Evolutionary conservation across 2,329 filamentous ascomycete species (phyloP).

Genomic region (Drechslerella coelobrocha): DNA sequence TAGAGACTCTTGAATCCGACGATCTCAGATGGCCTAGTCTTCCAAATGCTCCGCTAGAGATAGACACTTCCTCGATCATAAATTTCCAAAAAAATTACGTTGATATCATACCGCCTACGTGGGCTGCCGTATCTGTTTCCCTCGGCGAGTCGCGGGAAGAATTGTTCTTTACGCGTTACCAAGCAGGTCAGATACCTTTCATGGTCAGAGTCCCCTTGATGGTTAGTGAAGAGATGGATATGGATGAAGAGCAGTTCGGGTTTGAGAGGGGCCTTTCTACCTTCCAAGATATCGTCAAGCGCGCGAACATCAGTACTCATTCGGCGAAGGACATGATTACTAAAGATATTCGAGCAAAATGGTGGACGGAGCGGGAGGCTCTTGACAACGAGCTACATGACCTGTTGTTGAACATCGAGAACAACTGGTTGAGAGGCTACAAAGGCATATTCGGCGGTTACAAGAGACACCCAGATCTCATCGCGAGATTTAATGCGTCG

Average conservation of each 20-base stretch:
- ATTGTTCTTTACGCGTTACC: constrained; percentile 85
- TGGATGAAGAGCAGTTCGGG: constrained; percentile 79
- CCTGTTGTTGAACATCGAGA: constrained; percentile 83
- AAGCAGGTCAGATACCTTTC: constrained; percentile 77
- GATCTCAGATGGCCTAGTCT: constrained; percentile 57
- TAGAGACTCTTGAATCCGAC: constrained; percentile 58
- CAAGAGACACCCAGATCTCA: constrained; percentile 66
- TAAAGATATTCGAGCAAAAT: constrained; percentile 77
- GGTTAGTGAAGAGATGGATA: constrained; percentile 79
- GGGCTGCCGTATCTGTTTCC: constrained; percentile 85
- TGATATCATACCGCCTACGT: constrained; percentile 79
- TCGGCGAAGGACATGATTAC: constrained; percentile 72
- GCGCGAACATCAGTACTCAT: constrained; percentile 85
- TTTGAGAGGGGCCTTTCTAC: constrained; percentile 74
- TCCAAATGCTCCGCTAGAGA: constrained; percentile 20
- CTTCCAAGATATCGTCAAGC: constrained; percentile 72
- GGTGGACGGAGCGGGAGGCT: constrained; percentile 86
- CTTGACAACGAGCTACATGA: constrained; percentile 79
- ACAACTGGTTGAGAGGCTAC: constrained; percentile 94
- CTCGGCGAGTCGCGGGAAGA: constrained; percentile 83
- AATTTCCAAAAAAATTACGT: constrained; percentile 80
- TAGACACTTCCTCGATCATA: constrained; percentile 39
- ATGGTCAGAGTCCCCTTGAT: constrained; percentile 84
- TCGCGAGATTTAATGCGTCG: constrained; percentile 76
- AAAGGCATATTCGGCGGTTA: constrained; percentile 88